phyloP scores from a whole-genome alignment of 1,139 yeast genomes.

The Scheffersomyces parashehatae region DNA sequence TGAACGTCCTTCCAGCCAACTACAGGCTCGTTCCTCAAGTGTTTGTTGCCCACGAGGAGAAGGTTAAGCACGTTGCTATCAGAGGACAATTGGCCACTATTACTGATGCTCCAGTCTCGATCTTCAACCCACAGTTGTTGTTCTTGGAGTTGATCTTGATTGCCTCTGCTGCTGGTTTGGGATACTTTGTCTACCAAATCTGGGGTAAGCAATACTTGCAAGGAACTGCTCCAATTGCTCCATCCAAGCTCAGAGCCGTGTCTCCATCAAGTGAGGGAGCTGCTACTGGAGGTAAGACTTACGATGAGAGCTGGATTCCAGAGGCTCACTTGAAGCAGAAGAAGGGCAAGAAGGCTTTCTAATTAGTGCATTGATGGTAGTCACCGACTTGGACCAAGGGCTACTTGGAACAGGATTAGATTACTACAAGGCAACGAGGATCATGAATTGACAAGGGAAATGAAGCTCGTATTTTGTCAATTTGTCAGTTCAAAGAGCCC shows the following conservation, averaged over 20 bases:
- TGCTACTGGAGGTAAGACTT: conserved; percentile 24
- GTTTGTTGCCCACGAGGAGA: conserved; percentile 52
- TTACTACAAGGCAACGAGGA: too few relatives aligned
- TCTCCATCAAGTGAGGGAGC: conserved; percentile 24
- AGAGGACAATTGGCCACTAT: conserved; percentile 60
- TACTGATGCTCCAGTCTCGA: conserved; percentile 65
- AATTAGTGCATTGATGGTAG: conserved; percentile 1
- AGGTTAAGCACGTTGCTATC: conserved; percentile 58
- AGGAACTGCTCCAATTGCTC: conserved; percentile 38
- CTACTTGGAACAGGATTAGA: too few relatives aligned
- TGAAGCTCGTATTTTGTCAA: too few relatives aligned
- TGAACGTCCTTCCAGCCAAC: conserved; percentile 58
- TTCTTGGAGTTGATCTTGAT: conserved; percentile 58
- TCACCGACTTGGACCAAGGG: too few relatives aligned
- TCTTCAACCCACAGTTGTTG: conserved; percentile 73
- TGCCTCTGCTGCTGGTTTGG: conserved; percentile 51
- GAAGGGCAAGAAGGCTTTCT: conserved; percentile 31
- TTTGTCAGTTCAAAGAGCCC: too few relatives aligned
- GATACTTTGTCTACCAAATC: conserved; percentile 44
- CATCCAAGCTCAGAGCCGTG: conserved; percentile 22
- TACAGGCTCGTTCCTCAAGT: conserved; percentile 64
- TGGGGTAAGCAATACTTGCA: conserved; percentile 46
- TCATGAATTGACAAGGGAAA: too few relatives aligned
- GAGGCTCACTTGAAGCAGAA: conserved; percentile 15
- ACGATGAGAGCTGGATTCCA: conserved; percentile 21